Base-by-base conservation (phyloP, 345 rosid species). In the Eutrema japonicum region DNA sequence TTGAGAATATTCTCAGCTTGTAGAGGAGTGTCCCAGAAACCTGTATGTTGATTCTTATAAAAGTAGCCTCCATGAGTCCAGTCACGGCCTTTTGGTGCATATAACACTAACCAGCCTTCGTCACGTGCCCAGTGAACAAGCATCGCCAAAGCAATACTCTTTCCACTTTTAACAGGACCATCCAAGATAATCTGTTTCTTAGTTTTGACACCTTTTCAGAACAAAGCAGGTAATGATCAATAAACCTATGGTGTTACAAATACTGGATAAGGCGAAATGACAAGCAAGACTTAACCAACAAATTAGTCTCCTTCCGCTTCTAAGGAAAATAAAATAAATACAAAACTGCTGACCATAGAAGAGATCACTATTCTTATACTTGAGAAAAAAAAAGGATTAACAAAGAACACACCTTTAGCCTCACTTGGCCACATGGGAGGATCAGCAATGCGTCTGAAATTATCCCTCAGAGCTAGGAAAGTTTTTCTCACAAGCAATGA, bases 41-140 rank as follows among this genome's bases (percentile, higher is more conserved):
- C 96, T 16, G 96, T 88, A 49, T 83, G 80, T 6, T 80, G 94
- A 69, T 90, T 89, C 79, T 88, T 90, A 77, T 90, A 88, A 75
- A 84, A 90, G 75, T 80, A 92, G 13, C 96, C 99, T 32, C 99
- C 92, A 69, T 86, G 99, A 70, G 97, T 84, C 96, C 99, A 95
- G 52, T 88, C 88, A 51, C 94, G 77, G 52, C 94, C 98, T 74
- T 78, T 84, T 3, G 97, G 98, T 40, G 82, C 94, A 88, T 95
- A 95, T 10, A 95, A 82, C 69, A 95, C 97, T 29, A 95, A 80
- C 98, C 99, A 92, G 51, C 98, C 99, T 77, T 95, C 92, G 8
- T 92, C 88, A 52, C 98, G 93, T 77, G 99, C 99, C 98, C 98
- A 95, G 32, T 87, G 89, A 68, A 95, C 99, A 80, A 90, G 94